Evolutionary conservation across 2,329 filamentous ascomycete genomes (phyloP), one percentile per base, ranked within the genome.

Genomic region (Penicillium sp.): DNA sequence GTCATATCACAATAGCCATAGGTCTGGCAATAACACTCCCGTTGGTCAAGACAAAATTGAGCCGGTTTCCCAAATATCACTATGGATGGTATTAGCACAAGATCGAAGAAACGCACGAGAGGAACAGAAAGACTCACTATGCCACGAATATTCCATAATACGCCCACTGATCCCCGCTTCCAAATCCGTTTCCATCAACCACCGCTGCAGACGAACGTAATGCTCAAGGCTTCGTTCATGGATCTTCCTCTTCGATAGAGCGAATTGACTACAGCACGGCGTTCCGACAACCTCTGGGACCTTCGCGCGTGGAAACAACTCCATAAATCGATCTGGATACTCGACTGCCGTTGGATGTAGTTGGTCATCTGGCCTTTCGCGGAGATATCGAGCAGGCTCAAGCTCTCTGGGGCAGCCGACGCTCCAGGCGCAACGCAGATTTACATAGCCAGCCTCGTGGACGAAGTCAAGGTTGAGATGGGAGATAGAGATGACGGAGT

Each of bases 61-160:
- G 62, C 40, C 0, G 56, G 52, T 52, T 66, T 60, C 2, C 65
- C 65, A 41, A 67, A 66, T 35, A 67, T 59, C 26, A 66, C 65
- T 67, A 19, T 29, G 8, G 6, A 14, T 2, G 4, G 18, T 6
- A 7, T 49, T 49, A 49, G 18, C 47, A 26, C 18, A 14, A 30
- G 19, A 49, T 42, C 5, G 55, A 40, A 38, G 36, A 9, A 4
- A 35, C n/a, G n/a, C 38, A 23, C 41, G 13, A 23, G 6, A n/a
- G 34, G 19, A 35, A 41, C 16, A 6, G 26, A 59, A n/a, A 52
- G 68, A 77, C 68, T 70, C 74, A 75, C 79, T 81, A 61, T 83
- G 81, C 81, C 81, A 83, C 13, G 74, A 75, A 67, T 82, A 83
- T 62, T 83, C 81, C 65, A 82, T 67, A 11, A 83, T 70, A 13